Percentiles rank a stretch among this genome's conserved stretches.
Conservation (phyloP, 2,329 filamentous ascomycete species). For the Beauveria bassiana region DNA sequence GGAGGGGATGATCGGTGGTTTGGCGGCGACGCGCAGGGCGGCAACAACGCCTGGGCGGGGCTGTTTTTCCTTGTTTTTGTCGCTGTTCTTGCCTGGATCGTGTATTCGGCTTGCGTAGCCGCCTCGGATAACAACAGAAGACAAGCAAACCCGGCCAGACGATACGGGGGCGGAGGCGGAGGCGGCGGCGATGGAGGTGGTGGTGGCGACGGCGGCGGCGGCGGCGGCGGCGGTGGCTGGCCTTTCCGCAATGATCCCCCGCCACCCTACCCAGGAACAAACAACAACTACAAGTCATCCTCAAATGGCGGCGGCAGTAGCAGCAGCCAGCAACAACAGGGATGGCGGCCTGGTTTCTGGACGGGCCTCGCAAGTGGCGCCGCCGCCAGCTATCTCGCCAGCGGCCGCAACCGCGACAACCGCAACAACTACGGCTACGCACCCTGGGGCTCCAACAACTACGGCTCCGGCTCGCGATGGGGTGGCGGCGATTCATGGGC, state of each 20-base stretch:
- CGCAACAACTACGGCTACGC: constrained; percentile 16
- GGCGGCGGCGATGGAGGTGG: constrained; percentile 32
- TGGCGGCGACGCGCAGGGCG: constrained; percentile 21
- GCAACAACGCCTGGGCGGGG: constrained; percentile 28
- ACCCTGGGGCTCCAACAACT: constrained; percentile 17
- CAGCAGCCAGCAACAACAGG: constrained; percentile 21
- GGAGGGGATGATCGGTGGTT: constrained; percentile 27
- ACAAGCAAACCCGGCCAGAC: not conserved
- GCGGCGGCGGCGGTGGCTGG: constrained; percentile 18
- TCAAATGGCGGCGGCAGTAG: constrained; percentile 28
- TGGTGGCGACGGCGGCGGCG: constrained; percentile 33
- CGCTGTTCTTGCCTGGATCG: constrained; percentile 51
- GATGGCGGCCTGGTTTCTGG: constrained; percentile 32
- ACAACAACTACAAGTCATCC: constrained; percentile 14
- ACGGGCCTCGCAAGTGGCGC: constrained; percentile 59
- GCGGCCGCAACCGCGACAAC: constrained; percentile 33
- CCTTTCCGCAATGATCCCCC: constrained; percentile 35
- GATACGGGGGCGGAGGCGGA: constrained; percentile 27
- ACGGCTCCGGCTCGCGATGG: constrained; percentile 26
- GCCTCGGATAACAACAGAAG: constrained; percentile 13
- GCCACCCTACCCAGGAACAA: constrained; percentile 40
- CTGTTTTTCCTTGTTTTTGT: constrained; percentile 58
- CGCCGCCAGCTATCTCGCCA: constrained; percentile 59
- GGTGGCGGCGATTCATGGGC: constrained; percentile 21
- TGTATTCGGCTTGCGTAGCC: constrained; percentile 44